Conservation (phyloP, 1,284 basidiomycete genomes). For the Ustilago shanxiensis region DNA sequence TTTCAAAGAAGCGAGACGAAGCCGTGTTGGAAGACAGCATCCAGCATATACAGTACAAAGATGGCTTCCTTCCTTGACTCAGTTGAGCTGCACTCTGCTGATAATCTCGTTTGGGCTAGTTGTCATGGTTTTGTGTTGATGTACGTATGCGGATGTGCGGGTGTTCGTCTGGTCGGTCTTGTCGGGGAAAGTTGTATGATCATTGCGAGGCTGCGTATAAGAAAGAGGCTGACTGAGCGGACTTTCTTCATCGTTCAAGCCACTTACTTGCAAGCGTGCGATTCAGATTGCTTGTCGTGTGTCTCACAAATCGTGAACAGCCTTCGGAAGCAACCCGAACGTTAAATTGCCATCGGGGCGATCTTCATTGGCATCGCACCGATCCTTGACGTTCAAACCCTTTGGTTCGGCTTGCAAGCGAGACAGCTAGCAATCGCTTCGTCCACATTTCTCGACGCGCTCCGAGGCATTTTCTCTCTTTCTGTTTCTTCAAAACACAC, state of each 20-base stretch:
- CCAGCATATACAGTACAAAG: not conserved
- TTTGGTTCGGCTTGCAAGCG: not conserved
- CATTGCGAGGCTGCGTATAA: not conserved
- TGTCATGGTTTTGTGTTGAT: not conserved
- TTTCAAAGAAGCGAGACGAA: not conserved
- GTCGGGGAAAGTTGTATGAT: not conserved
- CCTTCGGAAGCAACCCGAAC: not conserved
- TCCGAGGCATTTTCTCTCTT: not conserved
- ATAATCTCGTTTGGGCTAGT: not conserved
- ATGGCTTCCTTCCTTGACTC: no score
- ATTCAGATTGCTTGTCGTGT: no score
- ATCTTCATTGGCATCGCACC: not conserved
- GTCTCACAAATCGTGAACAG: not conserved
- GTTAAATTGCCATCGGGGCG: not conserved
- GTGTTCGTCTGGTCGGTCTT: not conserved
- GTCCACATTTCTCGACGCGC: constrained; percentile 14
- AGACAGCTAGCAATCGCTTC: not conserved
- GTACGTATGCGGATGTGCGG: no score
- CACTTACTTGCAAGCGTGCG: not conserved
- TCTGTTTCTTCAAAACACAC: no score
- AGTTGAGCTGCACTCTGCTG: not conserved
- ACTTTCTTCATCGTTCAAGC: constrained; percentile 4
- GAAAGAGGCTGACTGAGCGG: not conserved
- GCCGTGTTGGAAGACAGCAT: not conserved
- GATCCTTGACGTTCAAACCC: not conserved